Base-by-base conservation (phyloP, 1,284 basidiomycete species). In the Sporisorium exsertum region DNA sequence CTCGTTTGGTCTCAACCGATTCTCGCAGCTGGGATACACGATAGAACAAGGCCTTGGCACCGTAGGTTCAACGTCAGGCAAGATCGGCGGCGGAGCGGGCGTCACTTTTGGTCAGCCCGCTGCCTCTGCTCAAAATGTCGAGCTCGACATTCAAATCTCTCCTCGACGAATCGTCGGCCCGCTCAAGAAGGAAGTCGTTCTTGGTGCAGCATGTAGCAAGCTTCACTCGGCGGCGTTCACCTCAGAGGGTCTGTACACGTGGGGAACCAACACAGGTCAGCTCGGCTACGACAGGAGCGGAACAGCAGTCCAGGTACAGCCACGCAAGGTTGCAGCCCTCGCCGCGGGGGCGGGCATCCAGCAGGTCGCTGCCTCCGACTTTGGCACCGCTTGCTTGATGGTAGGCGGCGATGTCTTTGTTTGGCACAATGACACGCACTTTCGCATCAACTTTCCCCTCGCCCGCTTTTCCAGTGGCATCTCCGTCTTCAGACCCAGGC, bases 251-350 rank as follows among this genome's bases (percentile, higher is more conserved):
- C 89, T 98, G 0, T 97, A 91, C 87, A 97, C 95, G 0, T 99
- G 95, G 95, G 97, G 96, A 0, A 94, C 93, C 26, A 97, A 98
- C 86, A 90, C 89, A 35, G 97, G 97, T 0, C 97, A 99, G 85
- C 88, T 99, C 4, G 95, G 95, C 65, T 86, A 87, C 80, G 82
- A 82, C n/a, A 68, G 75, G 20, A 72, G 64, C 50, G 88, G 92
- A 0, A 92, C 92, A 49, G 91, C 93, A 0, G 88, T 93, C 0
- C 96, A 98, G 85, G 85, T 92, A 2, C 82, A 90, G 3, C 96
- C 96, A 0, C 89, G 95, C 43, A 91, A 92, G 69, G 95, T 95
- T 6, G 92, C 95, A 0, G 67, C 77, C 3, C 58, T 91, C 45
- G 77, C 72, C 26, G 77, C 67, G 22, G 77, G 68, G 32, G 50